Conservation (phyloP, 116 monocot genomes). For the Zostera marina region DNA sequence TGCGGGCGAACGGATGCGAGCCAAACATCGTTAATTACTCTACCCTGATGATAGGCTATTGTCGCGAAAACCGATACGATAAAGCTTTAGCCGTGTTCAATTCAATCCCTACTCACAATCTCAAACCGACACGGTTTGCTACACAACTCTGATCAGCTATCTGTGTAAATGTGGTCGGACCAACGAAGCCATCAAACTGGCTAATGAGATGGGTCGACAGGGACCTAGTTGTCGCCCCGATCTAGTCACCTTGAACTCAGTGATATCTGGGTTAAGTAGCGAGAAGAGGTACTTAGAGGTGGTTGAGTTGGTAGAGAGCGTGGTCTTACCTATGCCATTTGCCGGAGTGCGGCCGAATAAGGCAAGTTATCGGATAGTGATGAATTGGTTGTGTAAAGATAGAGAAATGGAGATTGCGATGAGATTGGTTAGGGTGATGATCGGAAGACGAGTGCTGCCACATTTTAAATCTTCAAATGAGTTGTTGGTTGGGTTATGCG, state of each 20-base stretch:
- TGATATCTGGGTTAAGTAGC: conserved; percentile 63
- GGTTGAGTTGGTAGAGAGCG: conserved; percentile 35
- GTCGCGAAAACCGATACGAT: conserved; percentile 36
- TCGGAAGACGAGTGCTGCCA: conserved; percentile 47
- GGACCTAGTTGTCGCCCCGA: conserved; percentile 34
- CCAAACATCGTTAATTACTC: conserved; percentile 82
- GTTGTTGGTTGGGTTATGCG: conserved; percentile 52
- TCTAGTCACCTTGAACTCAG: conserved; percentile 43
- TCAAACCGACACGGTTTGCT: conserved; percentile 42
- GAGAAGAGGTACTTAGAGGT: conserved; percentile 47
- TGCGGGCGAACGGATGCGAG: conserved; percentile 64
- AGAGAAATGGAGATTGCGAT: conserved; percentile 57
- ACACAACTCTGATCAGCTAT: conserved; percentile 54
- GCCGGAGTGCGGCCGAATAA: conserved; percentile 48
- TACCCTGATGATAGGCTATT: conserved; percentile 59
- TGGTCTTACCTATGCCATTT: conserved; percentile 14
- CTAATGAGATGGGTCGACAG: conserved; percentile 45
- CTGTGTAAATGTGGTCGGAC: conserved; percentile 42
- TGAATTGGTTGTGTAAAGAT: conserved; percentile 38
- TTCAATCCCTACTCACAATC: conserved; percentile 28
- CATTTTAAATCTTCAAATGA: conserved; percentile 73
- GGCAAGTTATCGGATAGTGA: conserved; percentile 79
- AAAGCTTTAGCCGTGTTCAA: conserved; percentile 47
- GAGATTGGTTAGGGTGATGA: conserved; percentile 53
- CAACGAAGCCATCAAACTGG: conserved; percentile 57